These are phyloP conservation scores for Penicillium concentricum DNA, from an alignment of 2,329 filamentous ascomycete genomes.

Conservation along the genomic window DNA sequence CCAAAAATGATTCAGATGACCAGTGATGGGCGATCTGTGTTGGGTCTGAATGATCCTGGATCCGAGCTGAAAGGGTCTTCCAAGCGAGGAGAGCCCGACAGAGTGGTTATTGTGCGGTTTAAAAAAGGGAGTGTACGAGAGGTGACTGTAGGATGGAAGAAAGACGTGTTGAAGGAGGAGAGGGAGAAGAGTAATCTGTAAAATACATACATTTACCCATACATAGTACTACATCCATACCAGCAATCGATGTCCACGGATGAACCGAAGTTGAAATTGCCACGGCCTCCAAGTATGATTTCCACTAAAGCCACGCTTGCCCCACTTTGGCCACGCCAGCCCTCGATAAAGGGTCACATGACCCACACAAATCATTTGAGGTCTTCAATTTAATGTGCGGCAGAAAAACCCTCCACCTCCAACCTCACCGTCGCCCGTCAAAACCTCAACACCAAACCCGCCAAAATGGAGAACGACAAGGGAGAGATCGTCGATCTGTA, in stretches of 20 bases:
- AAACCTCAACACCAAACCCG: slow-evolving; percentile 41
- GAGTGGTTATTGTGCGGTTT: slow-evolving; percentile 58
- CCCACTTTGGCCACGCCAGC: slow-evolving; percentile 25
- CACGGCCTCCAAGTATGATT: slow-evolving; percentile 9
- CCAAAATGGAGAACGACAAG: slow-evolving; percentile 99
- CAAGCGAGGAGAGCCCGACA: slow-evolving; percentile 53
- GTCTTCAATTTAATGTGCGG: slow-evolving; percentile 31
- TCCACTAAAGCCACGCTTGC: slow-evolving; percentile 13
- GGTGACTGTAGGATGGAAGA: slow-evolving; percentile 51
- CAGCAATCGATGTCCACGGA: background rate
- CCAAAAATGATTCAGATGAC: slow-evolving; percentile 41
- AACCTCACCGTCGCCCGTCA: slow-evolving; percentile 38
- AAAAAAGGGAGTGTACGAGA: slow-evolving; percentile 56
- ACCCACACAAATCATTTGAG: slow-evolving; percentile 41
- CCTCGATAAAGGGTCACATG: slow-evolving; percentile 44
- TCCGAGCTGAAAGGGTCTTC: slow-evolving; percentile 53
- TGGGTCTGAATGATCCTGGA: slow-evolving; percentile 56
- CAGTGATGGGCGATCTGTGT: slow-evolving; percentile 51
- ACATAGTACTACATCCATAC: background rate
- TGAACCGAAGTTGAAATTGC: slow-evolving; percentile 10
- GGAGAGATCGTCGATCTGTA: slow-evolving; percentile 99
- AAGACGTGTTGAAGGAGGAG: slow-evolving; percentile 48
- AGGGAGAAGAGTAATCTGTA: slow-evolving; percentile 35
- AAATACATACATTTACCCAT: background rate
- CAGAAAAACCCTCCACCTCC: slow-evolving; percentile 32